Percentiles rank a stretch among this genome's conserved stretches.
These are phyloP conservation scores for Aspergillus unguis DNA, from an alignment of 2,329 filamentous ascomycete genomes.

Conservation along the genomic window DNA sequence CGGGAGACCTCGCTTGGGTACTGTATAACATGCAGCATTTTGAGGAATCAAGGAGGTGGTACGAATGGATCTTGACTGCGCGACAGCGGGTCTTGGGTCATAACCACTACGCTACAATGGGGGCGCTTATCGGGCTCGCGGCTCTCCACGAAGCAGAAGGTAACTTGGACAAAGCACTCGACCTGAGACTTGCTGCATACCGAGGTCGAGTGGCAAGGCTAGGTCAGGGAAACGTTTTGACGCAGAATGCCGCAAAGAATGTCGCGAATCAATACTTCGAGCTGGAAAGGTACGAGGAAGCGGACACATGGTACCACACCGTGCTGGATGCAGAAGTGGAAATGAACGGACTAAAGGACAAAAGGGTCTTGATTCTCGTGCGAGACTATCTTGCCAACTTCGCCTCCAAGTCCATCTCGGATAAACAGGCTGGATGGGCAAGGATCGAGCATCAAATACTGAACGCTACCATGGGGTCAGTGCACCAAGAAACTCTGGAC, in stretches of 20 bases:
- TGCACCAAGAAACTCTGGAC: not conserved
- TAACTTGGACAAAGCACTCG: not conserved
- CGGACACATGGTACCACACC: not conserved
- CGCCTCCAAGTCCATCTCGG: not conserved
- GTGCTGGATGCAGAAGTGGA: not conserved
- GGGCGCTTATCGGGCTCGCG: not conserved
- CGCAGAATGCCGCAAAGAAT: not conserved
- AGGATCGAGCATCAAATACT: not conserved
- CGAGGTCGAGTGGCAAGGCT: not conserved
- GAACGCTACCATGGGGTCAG: not conserved
- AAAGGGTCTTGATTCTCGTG: not conserved
- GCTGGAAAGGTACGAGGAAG: not conserved
- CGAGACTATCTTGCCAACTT: not conserved
- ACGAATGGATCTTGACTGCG: not conserved
- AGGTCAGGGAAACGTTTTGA: not conserved
- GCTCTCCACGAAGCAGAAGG: not conserved
- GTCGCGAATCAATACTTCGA: not conserved
- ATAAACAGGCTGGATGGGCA: not conserved
- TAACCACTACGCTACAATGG: not conserved
- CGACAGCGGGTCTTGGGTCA: not conserved
- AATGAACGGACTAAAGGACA: not conserved
- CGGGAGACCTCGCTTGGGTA: not conserved
- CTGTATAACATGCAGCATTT: not conserved
- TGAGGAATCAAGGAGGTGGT: not conserved
- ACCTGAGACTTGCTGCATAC: not conserved